These are phyloP conservation scores for Globisporangium megalacanthum DNA, from an alignment of 352 stramenopile genomes.

Conservation along the genomic window DNA sequence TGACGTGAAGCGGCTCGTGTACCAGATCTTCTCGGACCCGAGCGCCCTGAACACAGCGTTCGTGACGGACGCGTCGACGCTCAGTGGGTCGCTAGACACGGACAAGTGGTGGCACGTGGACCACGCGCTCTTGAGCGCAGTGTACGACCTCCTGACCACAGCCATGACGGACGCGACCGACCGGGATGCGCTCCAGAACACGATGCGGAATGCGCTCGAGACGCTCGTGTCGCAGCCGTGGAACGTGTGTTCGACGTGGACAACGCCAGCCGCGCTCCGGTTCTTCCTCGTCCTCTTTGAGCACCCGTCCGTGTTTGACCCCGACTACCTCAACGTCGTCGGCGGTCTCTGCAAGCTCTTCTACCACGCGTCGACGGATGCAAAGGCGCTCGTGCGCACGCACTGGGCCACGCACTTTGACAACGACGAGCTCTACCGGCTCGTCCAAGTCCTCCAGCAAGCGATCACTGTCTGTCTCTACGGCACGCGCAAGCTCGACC, in stretches of 20 bases:
- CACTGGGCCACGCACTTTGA: constrained; percentile 54
- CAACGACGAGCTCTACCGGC: constrained; percentile 52
- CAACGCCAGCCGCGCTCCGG: constrained; percentile 28
- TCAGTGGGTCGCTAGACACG: constrained; percentile 1
- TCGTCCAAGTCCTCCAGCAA: constrained; percentile 72
- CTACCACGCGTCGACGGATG: constrained; percentile 38
- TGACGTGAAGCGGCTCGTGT: constrained; percentile 57
- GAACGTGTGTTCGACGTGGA: constrained; percentile 74
- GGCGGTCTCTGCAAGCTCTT: constrained; percentile 68
- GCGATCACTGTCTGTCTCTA: constrained; percentile 74
- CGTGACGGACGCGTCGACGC: constrained; percentile 7
- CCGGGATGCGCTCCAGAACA: constrained; percentile 57
- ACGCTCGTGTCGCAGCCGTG: constrained; percentile 65
- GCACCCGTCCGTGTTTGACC: constrained; percentile 69
- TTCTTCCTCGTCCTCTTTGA: constrained; percentile 77
- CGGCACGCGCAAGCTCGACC: constrained; percentile 62
- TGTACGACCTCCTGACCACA: constrained; percentile 39
- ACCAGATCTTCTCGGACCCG: constrained; percentile 65
- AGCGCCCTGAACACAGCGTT: constrained; percentile 50
- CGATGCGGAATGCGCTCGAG: constrained; percentile 62
- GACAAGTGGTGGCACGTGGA: constrained; percentile 55
- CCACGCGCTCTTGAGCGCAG: constrained; percentile 27
- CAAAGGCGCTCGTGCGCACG: constrained; percentile 47
- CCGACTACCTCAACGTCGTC: constrained; percentile 65
- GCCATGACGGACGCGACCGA: constrained; percentile 27